Evolutionary conservation across 2,329 filamentous ascomycete genomes (phyloP), one percentile per base, ranked within the genome.

Genomic region (Leptographium galeiforme): DNA sequence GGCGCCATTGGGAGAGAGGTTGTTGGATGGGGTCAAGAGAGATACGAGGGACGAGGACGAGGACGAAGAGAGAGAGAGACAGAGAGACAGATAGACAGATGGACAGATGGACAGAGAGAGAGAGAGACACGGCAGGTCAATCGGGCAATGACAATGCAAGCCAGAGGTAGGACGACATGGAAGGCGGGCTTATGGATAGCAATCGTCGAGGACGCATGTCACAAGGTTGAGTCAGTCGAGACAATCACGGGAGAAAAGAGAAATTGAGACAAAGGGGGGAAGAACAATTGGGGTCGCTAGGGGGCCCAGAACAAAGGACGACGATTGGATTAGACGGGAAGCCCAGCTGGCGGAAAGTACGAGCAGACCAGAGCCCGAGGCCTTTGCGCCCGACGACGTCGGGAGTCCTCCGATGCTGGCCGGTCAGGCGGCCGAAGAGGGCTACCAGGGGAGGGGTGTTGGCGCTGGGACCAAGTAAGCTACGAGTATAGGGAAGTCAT

Each of bases 311-410:
- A 13, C 34, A 36, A 36, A 36, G 8, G 12, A 36, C 6, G 33
- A 36, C 34, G 34, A 36, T 36, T 36, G 34, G 34, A 13, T 36
- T 36, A 36, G 34, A 36, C 34, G 34, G 34, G 34, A 36, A 16
- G n/a, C 10, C 39, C 39, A 14, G 39, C n/a, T 13, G 34, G 6
- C 34, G 34, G 34, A 5, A 25, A 25, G 25, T 25, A 25, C 25
- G 25, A 25, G 34, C 34, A 36, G 34, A 6, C 34, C 34, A 8
- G 12, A 13, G 34, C 34, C 34, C 34, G 12, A 36, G 39, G 7
- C 39, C 10, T 40, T 10, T 41, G 39, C 48, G 48, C 48, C 48
- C 48, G 49, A 51, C 49, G 49, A 36, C 14, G 44, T 51, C 49
- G 49, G 49, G 48, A n/a, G 40, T 19, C 40, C 49, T 43, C 49